Conservation (phyloP, 169 alveolate genomes). For the Theileria sp. region DNA sequence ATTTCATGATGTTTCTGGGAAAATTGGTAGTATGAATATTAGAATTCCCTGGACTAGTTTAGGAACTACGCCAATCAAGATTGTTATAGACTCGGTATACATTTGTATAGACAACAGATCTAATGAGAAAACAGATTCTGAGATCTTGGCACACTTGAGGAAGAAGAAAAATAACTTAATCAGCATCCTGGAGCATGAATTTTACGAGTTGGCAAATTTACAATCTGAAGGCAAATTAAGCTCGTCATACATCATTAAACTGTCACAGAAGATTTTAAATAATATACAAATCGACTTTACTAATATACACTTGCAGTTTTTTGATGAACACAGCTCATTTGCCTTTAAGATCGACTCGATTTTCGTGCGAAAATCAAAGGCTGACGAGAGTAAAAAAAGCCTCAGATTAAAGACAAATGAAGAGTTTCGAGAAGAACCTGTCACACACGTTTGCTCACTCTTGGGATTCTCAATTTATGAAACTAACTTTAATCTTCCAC, state of each 20-base stretch:
- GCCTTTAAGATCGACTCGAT: conserved; percentile 74
- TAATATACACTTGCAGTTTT: conserved; percentile 77
- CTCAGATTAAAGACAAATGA: conserved; percentile 46
- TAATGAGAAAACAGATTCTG: conserved; percentile 71
- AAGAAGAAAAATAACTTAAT: conserved; percentile 59
- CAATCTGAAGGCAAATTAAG: conserved; percentile 54
- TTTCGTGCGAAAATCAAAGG: conserved; percentile 59
- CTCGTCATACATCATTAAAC: conserved; percentile 75
- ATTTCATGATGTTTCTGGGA: conserved; percentile 72
- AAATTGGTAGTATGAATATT: conserved; percentile 75
- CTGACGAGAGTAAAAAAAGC: conserved; percentile 35
- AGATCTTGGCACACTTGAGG: conserved; percentile 69
- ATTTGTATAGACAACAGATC: conserved; percentile 71
- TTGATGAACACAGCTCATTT: conserved; percentile 70
- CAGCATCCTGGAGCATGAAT: conserved; percentile 52
- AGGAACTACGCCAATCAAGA: conserved; percentile 78
- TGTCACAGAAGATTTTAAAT: conserved; percentile 78
- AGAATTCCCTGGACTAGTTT: conserved; percentile 82
- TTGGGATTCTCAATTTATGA: conserved; percentile 60
- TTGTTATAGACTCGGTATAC: conserved; percentile 75
- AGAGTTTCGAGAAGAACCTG: conserved; percentile 43
- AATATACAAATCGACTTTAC: conserved; percentile 79
- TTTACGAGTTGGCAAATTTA: conserved; percentile 49
- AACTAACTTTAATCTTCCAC: neutral
- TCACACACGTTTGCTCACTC: conserved; percentile 62